These are phyloP conservation scores for Citeromyces nyonsensis DNA, from an alignment of 805 yeast genomes.

Conservation along the genomic window DNA sequence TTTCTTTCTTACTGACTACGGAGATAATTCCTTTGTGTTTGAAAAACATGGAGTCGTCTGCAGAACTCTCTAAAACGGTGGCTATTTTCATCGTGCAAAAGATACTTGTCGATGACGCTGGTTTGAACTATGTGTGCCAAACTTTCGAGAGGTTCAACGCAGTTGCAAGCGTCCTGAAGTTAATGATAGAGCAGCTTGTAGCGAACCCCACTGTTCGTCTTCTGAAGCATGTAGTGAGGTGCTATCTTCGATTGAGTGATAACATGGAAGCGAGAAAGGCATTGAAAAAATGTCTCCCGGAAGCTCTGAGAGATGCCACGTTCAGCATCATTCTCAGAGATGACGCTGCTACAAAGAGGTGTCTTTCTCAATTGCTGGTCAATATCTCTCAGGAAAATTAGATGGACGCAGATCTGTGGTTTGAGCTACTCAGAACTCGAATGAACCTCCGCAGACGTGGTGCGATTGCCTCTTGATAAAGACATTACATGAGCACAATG, in stretches of 20 bases:
- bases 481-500: conserved; percentile 15
- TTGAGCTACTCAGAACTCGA: no score
- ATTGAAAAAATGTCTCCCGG: conserved; percentile 70
- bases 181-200: conserved; percentile 78
- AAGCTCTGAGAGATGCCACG: conserved; percentile 76
- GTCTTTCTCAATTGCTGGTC: conserved; percentile 68
- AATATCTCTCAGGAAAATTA: conserved; percentile 21
- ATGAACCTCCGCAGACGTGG: no score
- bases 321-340: conserved; percentile 68
- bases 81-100: conserved; percentile 94
- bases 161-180: conserved; percentile 71
- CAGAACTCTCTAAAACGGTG: conserved; percentile 88
- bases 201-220: conserved; percentile 69
- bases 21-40: conserved; percentile 92
- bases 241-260: conserved; percentile 82
- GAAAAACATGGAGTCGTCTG: conserved; percentile 88
- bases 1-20: conserved; percentile 81
- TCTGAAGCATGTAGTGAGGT: conserved; percentile 84
- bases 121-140: conserved; percentile 84
- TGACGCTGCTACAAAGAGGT: conserved; percentile 77
- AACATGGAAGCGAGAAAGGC: conserved; percentile 85
- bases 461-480: no score
- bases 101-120: conserved; percentile 82
- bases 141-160: conserved; percentile 92
- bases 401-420: no score